phyloP scores from a whole-genome alignment of 2,329 filamentous ascomycete genomes.

The Arthrobotrys pseudoclavata region DNA sequence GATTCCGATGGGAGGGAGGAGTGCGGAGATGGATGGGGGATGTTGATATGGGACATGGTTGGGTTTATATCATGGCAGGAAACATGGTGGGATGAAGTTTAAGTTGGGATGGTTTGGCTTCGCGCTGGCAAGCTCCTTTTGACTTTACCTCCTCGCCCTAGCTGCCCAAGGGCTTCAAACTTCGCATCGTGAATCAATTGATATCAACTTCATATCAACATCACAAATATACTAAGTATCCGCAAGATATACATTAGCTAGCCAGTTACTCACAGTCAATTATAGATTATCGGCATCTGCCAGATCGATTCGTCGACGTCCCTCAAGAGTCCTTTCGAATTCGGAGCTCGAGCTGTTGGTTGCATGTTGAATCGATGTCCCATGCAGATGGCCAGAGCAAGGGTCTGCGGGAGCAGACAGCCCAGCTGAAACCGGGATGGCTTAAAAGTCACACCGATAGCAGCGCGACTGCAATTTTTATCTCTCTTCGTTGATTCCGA shows the following conservation, averaged over 20 bases:
- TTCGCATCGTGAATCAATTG: too few relatives aligned
- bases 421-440: slow-evolving; percentile 26
- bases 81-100: slow-evolving; percentile 9
- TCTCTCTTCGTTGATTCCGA: slow-evolving; percentile 6
- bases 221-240: neutral
- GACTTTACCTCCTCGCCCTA: neutral
- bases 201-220: neutral
- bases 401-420: slow-evolving; percentile 7
- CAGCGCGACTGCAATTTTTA: slow-evolving; percentile 13
- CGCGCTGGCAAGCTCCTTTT: slow-evolving; percentile 5
- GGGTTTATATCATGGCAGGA: neutral
- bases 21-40: slow-evolving; percentile 42
- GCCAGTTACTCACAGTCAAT: neutral
- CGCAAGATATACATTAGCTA: neutral
- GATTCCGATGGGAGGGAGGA: slow-evolving; percentile 15
- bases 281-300: neutral
- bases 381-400: neutral
- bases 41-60: slow-evolving; percentile 31
- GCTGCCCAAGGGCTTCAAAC: too few relatives aligned
- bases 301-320: neutral
- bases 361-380: neutral
- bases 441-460: slow-evolving; percentile 22
- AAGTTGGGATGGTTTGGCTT: slow-evolving; percentile 12
- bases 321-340: neutral
- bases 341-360: slow-evolving; percentile 10